A percentile compares a stretch with the other conserved stretches of the same genome.
Evolutionary conservation across 345 rosid species (phyloP).

Genomic region (Arabidopsis suecica): DNA sequence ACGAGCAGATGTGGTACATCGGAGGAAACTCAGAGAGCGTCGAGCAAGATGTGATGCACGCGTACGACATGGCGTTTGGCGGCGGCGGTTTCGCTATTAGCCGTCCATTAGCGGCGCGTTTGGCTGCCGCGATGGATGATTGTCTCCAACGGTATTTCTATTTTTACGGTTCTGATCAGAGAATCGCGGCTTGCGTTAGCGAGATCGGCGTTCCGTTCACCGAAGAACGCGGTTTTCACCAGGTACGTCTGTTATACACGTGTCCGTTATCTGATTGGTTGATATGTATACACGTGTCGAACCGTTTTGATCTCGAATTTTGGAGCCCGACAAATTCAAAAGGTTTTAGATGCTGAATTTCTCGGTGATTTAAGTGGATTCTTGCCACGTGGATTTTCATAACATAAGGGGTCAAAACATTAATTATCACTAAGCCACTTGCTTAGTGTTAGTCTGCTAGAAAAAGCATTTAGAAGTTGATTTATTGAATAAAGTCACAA

Average conservation of each 20-base stretch:
- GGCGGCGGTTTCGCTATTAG: conserved; percentile 92
- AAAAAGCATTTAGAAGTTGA: conserved; percentile 11
- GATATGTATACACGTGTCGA: conserved; percentile 33
- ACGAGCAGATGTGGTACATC: conserved; percentile 76
- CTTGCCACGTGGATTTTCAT: conserved; percentile 34
- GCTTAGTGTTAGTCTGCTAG: conserved; percentile 5
- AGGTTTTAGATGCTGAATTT: neutral
- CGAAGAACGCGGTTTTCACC: conserved; percentile 76
- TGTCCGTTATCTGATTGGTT: conserved; percentile 10
- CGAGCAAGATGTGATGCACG: conserved; percentile 71
- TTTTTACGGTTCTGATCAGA: conserved; percentile 88
- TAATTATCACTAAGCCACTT: neutral
- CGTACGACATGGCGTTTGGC: conserved; percentile 88
- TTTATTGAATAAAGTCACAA: conserved; percentile 8
- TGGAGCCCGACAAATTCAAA: conserved; percentile 39
- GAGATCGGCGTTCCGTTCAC: conserved; percentile 83
- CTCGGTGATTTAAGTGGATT: conserved; percentile 6
- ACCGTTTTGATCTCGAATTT: neutral
- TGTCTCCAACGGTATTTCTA: conserved; percentile 66
- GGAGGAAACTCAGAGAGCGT: conserved; percentile 85
- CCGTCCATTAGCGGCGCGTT: conserved; percentile 63
- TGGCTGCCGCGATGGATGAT: conserved; percentile 63
- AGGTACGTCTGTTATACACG: conserved; percentile 57
- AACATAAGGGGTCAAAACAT: neutral
- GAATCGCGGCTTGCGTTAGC: conserved; percentile 71